phyloP scores from a whole-genome alignment of 1,139 yeast genomes.

The Suhomyces wounanorum region DNA sequence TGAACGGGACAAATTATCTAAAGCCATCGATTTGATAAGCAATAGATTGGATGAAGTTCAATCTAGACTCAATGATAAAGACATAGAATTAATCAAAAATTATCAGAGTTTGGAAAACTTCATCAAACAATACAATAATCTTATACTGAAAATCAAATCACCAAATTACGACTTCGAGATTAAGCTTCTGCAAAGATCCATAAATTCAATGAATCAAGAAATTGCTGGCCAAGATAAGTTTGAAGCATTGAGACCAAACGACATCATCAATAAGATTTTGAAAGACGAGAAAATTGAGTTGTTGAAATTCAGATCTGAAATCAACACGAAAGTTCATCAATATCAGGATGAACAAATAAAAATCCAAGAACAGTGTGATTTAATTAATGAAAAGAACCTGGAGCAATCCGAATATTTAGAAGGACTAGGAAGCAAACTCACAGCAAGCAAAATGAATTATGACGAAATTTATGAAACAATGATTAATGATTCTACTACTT shows the following conservation, averaged over 20 bases:
- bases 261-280: constrained; percentile 36
- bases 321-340: constrained; percentile 50
- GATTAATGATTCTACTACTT: constrained; percentile 54
- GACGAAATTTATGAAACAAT: constrained; percentile 61
- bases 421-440: constrained; percentile 56
- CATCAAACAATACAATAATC: constrained; percentile 57
- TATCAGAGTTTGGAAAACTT: constrained; percentile 53
- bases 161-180: constrained; percentile 31
- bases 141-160: constrained; percentile 47
- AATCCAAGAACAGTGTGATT: constrained; percentile 62
- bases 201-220: constrained; percentile 17
- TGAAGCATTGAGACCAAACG: constrained; percentile 28
- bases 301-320: constrained; percentile 48
- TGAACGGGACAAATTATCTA: constrained; percentile 61
- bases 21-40: constrained; percentile 54
- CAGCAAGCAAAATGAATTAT: constrained; percentile 53
- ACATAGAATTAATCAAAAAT: constrained; percentile 48
- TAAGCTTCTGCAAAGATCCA: constrained; percentile 16
- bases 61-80: constrained; percentile 45
- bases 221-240: constrained; percentile 4
- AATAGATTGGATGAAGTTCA: constrained; percentile 40
- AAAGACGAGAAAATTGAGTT: constrained; percentile 43
- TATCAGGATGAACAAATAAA: constrained; percentile 61
- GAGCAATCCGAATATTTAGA: constrained; percentile 65
- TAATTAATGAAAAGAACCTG: constrained; percentile 52